Percentiles rank a stretch among this genome's conserved stretches.
Conservation (phyloP, 495 filamentous ascomycete genomes). For the Neurospora sp. region DNA sequence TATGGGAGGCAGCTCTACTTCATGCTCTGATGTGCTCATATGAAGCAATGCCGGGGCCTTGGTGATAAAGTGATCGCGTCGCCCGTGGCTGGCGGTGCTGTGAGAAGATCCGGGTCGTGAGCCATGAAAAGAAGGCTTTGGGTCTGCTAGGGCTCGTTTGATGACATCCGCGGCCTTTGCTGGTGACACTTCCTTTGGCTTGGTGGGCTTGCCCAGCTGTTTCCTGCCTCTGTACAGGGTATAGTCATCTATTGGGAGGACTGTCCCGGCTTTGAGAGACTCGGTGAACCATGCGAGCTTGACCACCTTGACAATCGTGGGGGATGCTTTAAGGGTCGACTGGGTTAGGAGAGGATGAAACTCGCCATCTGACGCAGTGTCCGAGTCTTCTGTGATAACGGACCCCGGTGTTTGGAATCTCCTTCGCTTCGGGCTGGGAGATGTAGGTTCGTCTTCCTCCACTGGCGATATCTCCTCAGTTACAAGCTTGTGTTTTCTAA, state of each 20-base stretch:
- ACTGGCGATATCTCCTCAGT: conserved; percentile 45
- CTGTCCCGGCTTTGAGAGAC: conserved; percentile 40
- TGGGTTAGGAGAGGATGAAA: neutral
- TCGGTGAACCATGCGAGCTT: conserved; percentile 66
- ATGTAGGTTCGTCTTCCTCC: neutral
- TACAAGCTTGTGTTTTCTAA: conserved; percentile 50
- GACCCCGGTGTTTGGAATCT: conserved; percentile 10
- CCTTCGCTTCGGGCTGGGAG: conserved; percentile 27
- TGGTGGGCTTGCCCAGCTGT: conserved; percentile 6
- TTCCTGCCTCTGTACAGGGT: conserved; percentile 55
- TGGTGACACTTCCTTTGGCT: conserved; percentile 4
- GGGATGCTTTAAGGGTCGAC: neutral
- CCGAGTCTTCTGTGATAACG: conserved; percentile 22
- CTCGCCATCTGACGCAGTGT: conserved; percentile 27
- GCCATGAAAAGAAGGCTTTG: neutral
- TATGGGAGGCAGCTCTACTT: conserved; percentile 44
- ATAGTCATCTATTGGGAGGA: conserved; percentile 52
- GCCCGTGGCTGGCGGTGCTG: conserved; percentile 1
- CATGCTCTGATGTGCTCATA: conserved; percentile 65
- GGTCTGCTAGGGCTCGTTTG: conserved; percentile 26
- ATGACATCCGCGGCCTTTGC: conserved; percentile 16
- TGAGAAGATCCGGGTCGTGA: conserved; percentile 9
- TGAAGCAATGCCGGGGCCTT: conserved; percentile 27
- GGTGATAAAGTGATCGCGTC: conserved; percentile 1
- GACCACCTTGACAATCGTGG: conserved; percentile 51